Percentiles rank a stretch among this genome's conserved stretches.
Conservation (phyloP, 345 rosid species). For the Gossypium australe region DNA sequence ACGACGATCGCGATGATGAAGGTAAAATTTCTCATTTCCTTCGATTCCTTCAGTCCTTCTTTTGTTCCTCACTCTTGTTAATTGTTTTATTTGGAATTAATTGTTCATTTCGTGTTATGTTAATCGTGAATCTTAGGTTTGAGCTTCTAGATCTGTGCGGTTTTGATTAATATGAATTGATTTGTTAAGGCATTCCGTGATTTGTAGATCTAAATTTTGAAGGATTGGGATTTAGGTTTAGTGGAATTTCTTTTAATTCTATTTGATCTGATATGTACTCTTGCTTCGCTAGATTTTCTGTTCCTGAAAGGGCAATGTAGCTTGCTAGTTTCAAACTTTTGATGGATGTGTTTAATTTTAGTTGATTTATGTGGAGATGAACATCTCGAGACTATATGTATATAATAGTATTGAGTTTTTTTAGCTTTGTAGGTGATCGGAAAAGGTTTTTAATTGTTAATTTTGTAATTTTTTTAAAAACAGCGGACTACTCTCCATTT, state of each 20-base stretch:
- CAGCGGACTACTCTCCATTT: constrained; percentile 93
- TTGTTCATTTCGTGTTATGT: background rate
- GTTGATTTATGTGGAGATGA: constrained; percentile 17
- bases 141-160: constrained; percentile 45
- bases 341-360: background rate
- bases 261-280: constrained; percentile 22
- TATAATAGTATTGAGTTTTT: constrained; percentile 3
- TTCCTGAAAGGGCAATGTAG: constrained; percentile 19
- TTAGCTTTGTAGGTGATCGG: background rate
- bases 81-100: background rate
- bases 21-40: constrained; percentile 32
- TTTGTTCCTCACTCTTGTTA: background rate
- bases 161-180: constrained; percentile 10
- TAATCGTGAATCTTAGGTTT: constrained; percentile 11
- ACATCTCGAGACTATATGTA: constrained; percentile 10
- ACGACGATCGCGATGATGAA: constrained; percentile 98
- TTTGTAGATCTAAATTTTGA: background rate
- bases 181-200: background rate
- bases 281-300: background rate
- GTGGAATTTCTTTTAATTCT: constrained; percentile 7
- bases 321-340: constrained; percentile 8
- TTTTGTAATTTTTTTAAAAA: constrained; percentile 14
- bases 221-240: constrained; percentile 1
- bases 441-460: background rate
- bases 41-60: background rate